phyloP scores from a whole-genome alignment of 805 yeast species.

The Lachancea kluyveri region DNA sequence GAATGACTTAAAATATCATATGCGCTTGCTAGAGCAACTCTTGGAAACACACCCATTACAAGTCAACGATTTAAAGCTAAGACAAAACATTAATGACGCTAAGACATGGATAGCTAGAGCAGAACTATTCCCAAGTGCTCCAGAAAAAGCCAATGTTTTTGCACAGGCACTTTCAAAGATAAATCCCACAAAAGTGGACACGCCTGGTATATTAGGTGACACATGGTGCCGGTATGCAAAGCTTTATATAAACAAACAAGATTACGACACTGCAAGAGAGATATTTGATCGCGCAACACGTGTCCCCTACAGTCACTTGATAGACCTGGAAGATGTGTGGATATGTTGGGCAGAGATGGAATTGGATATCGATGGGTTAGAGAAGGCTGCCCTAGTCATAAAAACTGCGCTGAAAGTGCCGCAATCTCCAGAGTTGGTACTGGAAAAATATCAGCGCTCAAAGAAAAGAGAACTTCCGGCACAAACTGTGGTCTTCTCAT shows the following conservation, averaged over 20 bases:
- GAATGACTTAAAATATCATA: constrained; percentile 35
- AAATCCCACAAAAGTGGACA: constrained; percentile 46
- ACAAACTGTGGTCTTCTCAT: constrained; percentile 54
- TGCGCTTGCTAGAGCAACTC: constrained; percentile 47
- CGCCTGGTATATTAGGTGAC: constrained; percentile 41
- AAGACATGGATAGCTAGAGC: constrained; percentile 66
- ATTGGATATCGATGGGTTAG: constrained; percentile 42
- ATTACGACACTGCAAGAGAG: constrained; percentile 52
- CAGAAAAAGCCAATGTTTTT: constrained; percentile 41
- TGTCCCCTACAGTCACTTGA: constrained; percentile 57
- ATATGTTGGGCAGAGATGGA: constrained; percentile 72
- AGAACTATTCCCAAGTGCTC: constrained; percentile 35
- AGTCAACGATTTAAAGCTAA: constrained; percentile 59
- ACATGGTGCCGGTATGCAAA: constrained; percentile 70
- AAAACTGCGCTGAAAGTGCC: constrained; percentile 39
- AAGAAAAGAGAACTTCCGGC: constrained; percentile 34
- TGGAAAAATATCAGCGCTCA: constrained; percentile 17
- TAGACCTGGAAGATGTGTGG: constrained; percentile 66
- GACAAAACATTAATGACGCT: constrained; percentile 56
- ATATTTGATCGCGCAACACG: constrained; percentile 59
- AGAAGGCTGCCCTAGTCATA: constrained; percentile 37
- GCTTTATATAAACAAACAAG: constrained; percentile 51
- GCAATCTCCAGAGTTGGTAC: constrained; percentile 22
- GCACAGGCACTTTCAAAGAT: constrained; percentile 61
- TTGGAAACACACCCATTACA: constrained; percentile 51